Base-by-base conservation (phyloP, 805 yeast genomes). In the Wickerhamomyces chambardii region DNA sequence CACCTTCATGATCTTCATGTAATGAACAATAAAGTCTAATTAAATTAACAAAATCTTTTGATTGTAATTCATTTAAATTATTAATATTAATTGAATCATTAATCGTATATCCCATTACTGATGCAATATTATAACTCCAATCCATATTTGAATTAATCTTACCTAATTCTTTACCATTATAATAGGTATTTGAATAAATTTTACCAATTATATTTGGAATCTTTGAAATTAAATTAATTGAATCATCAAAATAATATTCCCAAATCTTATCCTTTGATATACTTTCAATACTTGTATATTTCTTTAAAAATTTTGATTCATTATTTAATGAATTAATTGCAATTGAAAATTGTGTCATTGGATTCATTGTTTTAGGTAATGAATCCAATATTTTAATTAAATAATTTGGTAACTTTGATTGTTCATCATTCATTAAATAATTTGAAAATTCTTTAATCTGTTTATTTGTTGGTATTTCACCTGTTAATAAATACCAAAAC, bases 1-100 rank as follows among this genome's bases (percentile, higher is more conserved):
- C 92, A 65, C 92, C 94, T 68, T 83, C 94, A 66, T 83, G 94
- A 59, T 83, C 94, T 37, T 86, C 74, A 68, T 83, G 94, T 56
- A 83, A 77, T 42, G 90, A 76, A 54, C 82, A 61, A 70, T 83
- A 83, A 47, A 84, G 67, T 66, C 94, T 77, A 77, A 83, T 75
- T 51, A 84, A 70, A 59, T 83, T 89, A 39, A 76, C 72, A 56
- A 83, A 83, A 56, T 80, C 86, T 47, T 68, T 66, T 63, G 73
- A 67, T 42, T 63, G 72, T 36, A 68, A 63, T 0, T 25, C 30
- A 7, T 46, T 34, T 10, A 61, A 41, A 24, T 52, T 47, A 17
- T 53, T 44, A 14, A 49, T 42, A 33, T 63, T 63, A 9, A 77
- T 74, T 39, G 62, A 61, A 46, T 78, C 76, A 57, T 57, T 70